Conservation (phyloP, 768 basidiomycete species). For the Mycena rebaudengoi region DNA sequence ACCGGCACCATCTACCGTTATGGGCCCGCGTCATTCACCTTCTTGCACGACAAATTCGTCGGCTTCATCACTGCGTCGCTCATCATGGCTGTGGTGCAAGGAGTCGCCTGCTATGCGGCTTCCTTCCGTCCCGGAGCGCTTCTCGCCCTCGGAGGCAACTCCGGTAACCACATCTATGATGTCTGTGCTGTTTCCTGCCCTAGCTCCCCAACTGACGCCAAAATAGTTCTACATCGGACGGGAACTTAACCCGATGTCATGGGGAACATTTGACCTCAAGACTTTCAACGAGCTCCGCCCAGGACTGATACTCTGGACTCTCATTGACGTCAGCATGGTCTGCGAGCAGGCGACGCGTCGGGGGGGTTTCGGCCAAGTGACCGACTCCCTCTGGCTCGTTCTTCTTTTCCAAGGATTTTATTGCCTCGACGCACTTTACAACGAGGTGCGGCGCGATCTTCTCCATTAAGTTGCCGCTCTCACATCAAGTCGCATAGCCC, state of each 20-base stretch:
- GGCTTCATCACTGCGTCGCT: slow-evolving; percentile 82
- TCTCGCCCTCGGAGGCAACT: slow-evolving; percentile 90
- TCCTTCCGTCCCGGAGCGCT: slow-evolving; percentile 77
- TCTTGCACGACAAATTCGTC: too few relatives aligned
- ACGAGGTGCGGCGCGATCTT: slow-evolving; percentile 67
- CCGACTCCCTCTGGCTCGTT: slow-evolving; percentile 93
- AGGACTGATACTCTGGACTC: slow-evolving; percentile 89
- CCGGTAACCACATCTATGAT: slow-evolving; percentile 87
- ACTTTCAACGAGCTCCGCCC: slow-evolving; percentile 88
- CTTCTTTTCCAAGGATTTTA: slow-evolving; percentile 88
- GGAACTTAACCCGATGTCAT: slow-evolving; percentile 88
- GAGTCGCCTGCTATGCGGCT: slow-evolving; percentile 67
- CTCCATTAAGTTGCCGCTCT: background rate
- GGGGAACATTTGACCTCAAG: slow-evolving; percentile 71
- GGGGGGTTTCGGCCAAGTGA: slow-evolving; percentile 67
- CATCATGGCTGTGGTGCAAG: slow-evolving; percentile 80
- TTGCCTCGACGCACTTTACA: slow-evolving; percentile 85
- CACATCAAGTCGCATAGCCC: slow-evolving; percentile 54
- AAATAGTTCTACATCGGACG: slow-evolving; percentile 95
- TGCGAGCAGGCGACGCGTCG: slow-evolving; percentile 89
- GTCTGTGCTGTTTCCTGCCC: too few relatives aligned
- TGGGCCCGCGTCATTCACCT: slow-evolving; percentile 87
- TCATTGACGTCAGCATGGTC: slow-evolving; percentile 89
- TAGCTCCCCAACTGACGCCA: too few relatives aligned
- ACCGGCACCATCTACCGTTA: slow-evolving; percentile 72